Percentiles rank a stretch among this genome's conserved stretches.
These are phyloP conservation scores for Termitomyces sp. DNA, from an alignment of 768 basidiomycete species.

Conservation along the genomic window DNA sequence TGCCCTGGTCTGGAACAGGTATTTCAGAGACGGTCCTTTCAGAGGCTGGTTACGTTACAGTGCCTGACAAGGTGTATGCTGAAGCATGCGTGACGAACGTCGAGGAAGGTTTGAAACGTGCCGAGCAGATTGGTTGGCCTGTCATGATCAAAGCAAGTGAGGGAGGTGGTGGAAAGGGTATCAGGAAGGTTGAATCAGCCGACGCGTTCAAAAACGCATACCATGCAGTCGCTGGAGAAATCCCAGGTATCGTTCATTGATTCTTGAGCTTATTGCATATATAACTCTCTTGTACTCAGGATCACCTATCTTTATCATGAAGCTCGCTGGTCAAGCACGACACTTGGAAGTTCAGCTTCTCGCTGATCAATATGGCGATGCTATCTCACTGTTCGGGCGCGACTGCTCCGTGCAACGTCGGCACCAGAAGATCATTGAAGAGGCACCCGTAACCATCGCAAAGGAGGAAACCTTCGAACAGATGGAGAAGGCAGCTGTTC, in stretches of 20 bases:
- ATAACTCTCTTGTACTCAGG: constrained; percentile 40
- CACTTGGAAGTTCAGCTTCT: constrained; percentile 98
- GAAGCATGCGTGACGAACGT: constrained; percentile 86
- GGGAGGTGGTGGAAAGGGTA: constrained; percentile 99
- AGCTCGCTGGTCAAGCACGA: constrained; percentile 95
- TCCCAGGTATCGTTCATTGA: constrained; percentile 65
- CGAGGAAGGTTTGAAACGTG: constrained; percentile 80
- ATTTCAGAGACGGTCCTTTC: constrained; percentile 85
- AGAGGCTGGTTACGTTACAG: constrained; percentile 86
- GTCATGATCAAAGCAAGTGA: constrained; percentile 99
- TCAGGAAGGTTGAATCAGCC: constrained; percentile 85
- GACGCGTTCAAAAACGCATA: constrained; percentile 94
- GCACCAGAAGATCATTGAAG: constrained; percentile 99
- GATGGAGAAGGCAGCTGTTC: constrained; percentile 99
- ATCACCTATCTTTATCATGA: constrained; percentile 99
- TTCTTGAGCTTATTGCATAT: constrained; percentile 10
- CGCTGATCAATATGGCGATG: constrained; percentile 99
- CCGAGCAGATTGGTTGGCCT: constrained; percentile 91
- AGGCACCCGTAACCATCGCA: constrained; percentile 98
- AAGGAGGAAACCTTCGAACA: constrained; percentile 87
- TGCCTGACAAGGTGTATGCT: constrained; percentile 87
- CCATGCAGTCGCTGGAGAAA: constrained; percentile 91
- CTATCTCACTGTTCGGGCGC: constrained; percentile 97
- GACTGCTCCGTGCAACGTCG: constrained; percentile 99
- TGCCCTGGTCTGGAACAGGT: constrained; percentile 98